Percentiles rank a stretch among this genome's conserved stretches.
phyloP scores from a whole-genome alignment of 805 yeast genomes.

The Metschnikowia cubensis region DNA sequence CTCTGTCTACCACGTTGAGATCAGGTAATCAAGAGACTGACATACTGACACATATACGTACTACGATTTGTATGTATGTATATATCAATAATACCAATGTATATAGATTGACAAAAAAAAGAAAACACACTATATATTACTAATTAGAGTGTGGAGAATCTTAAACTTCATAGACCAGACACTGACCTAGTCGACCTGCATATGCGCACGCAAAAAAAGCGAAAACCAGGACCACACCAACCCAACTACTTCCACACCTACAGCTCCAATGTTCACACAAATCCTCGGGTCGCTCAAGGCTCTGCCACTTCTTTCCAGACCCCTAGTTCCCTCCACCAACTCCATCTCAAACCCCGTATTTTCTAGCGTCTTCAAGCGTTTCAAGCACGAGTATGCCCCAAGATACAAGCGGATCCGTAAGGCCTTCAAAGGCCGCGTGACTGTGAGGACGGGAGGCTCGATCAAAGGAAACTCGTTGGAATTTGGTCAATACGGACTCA shows the following conservation, averaged over 20 bases:
- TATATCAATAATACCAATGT: background rate
- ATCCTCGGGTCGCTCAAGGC: constrained; percentile 3
- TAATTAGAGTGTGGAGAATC: too few species aligned
- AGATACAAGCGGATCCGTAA: constrained; percentile 63
- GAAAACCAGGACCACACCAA: background rate
- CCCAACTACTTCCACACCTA: background rate
- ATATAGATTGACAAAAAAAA: too few species aligned
- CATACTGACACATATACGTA: too few species aligned
- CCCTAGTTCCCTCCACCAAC: background rate
- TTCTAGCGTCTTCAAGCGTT: constrained; percentile 26
- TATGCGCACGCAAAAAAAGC: constrained; percentile 1
- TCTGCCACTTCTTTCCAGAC: background rate
- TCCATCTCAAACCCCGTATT: constrained; percentile 1
- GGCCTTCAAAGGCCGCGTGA: constrained; percentile 89
- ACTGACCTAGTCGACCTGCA: background rate
- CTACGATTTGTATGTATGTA: too few species aligned
- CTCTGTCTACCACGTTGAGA: constrained; percentile 50
- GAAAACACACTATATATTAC: too few species aligned
- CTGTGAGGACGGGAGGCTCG: constrained; percentile 94
- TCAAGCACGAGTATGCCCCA: constrained; percentile 74
- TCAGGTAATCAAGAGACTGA: constrained; percentile 31
- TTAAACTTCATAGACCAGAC: background rate
- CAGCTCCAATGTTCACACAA: constrained; percentile 8
- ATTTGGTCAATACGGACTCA: constrained; percentile 80
- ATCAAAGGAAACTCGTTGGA: constrained; percentile 78